A percentile compares a stretch with the other conserved stretches of the same genome.
These are phyloP conservation scores for Pachyrhizus erosus DNA, from an alignment of 306 rosid species.

Conservation along the genomic window DNA sequence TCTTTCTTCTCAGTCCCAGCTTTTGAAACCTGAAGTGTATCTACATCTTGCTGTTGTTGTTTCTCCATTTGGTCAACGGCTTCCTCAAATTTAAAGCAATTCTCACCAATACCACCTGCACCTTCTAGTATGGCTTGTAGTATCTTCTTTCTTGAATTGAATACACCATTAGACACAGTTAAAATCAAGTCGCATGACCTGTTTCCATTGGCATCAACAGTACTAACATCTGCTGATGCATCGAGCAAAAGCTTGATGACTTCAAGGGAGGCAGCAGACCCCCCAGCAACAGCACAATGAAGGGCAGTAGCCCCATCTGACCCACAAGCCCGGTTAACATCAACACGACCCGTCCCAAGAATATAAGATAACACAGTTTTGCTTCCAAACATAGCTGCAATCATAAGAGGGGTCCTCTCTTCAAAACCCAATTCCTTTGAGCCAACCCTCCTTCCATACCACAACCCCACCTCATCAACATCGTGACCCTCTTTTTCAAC, in stretches of 20 bases:
- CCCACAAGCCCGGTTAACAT: constrained; percentile 69
- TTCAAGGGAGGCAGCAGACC: constrained; percentile 61
- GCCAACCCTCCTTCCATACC: constrained; percentile 84
- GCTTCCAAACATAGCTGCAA: constrained; percentile 90
- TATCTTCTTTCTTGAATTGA: constrained; percentile 52
- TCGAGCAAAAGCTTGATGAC: constrained; percentile 71
- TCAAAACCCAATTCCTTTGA: constrained; percentile 69
- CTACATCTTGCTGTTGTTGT: constrained; percentile 45
- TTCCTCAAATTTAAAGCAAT: constrained; percentile 40
- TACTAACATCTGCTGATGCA: constrained; percentile 63
- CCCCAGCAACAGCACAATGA: constrained; percentile 83
- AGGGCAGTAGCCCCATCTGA: constrained; percentile 80
- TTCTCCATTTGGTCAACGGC: constrained; percentile 41
- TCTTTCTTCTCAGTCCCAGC: constrained; percentile 71
- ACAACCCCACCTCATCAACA: constrained; percentile 65
- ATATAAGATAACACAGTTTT: constrained; percentile 62
- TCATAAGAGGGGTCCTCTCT: constrained; percentile 84
- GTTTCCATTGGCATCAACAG: constrained; percentile 68
- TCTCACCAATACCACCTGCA: constrained; percentile 37
- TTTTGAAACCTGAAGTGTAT: constrained; percentile 41
- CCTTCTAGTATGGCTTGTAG: constrained; percentile 61
- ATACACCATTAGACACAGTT: constrained; percentile 33
- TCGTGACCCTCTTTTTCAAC: constrained; percentile 62
- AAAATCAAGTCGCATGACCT: constrained; percentile 59
- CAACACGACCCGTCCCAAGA: constrained; percentile 56